A percentile compares a stretch with the other conserved stretches of the same genome.
Evolutionary conservation across 2,329 filamentous ascomycete species (phyloP).

Genomic region (Cryphonectria radicalis): DNA sequence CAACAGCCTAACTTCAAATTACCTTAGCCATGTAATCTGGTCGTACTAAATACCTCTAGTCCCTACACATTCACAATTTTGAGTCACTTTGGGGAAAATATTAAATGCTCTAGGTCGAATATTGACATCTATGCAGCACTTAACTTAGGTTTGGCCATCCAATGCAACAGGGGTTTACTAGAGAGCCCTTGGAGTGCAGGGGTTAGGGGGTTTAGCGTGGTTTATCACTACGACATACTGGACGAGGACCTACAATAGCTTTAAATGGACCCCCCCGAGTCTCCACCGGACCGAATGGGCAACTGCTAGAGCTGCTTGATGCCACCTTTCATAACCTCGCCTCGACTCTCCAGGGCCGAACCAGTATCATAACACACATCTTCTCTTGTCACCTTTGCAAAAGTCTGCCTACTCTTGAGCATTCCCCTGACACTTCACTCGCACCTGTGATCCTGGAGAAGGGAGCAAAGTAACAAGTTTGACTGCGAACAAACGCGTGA

Average conservation of each 20-base stretch:
- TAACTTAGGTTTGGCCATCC: not conserved
- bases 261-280: not conserved
- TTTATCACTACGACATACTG: not conserved
- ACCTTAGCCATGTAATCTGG: not conserved
- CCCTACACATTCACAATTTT: not conserved
- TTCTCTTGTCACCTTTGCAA: constrained; percentile 16
- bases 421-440: constrained; percentile 1
- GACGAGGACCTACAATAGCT: not conserved
- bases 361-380: constrained; percentile 16
- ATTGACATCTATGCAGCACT: not conserved
- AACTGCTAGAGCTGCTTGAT: constrained; percentile 23
- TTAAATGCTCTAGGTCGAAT: not conserved
- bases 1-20: not conserved
- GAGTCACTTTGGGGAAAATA: not conserved
- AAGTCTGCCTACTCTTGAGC: not conserved
- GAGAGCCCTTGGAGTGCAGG: constrained; percentile 1
- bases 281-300: constrained; percentile 14
- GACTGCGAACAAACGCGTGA: not conserved
- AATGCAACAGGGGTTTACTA: not conserved
- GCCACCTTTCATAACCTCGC: constrained; percentile 30
- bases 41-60: not conserved
- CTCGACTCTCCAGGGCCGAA: not conserved
- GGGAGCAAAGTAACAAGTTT: not conserved
- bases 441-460: constrained; percentile 1
- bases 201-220: constrained; percentile 13